These are phyloP conservation scores for Alternaria tenuissima DNA, from an alignment of 2,329 filamentous ascomycete genomes.

Conservation along the genomic window DNA sequence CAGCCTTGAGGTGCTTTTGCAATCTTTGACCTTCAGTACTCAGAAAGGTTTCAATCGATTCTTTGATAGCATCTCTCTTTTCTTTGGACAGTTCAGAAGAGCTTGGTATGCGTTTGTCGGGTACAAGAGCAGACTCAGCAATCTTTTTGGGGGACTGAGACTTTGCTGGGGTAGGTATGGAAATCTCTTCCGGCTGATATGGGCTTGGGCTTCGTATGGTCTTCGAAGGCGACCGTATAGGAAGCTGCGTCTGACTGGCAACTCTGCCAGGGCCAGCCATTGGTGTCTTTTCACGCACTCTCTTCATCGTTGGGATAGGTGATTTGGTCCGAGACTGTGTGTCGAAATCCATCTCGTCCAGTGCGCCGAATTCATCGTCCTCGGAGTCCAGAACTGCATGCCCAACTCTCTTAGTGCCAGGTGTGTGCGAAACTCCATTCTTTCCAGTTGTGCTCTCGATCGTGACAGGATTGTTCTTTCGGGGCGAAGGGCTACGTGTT, in stretches of 20 bases:
- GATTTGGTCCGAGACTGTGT: conserved; percentile 19
- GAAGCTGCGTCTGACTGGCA: conserved; percentile 23
- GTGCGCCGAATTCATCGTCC: conserved; percentile 41
- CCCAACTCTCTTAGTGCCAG: conserved; percentile 26
- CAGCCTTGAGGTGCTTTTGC: conserved; percentile 34
- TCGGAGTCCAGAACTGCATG: conserved; percentile 43
- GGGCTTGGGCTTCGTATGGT: conserved; percentile 24
- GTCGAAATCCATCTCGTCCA: conserved; percentile 40
- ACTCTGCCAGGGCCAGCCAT: conserved; percentile 19
- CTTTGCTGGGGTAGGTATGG: conserved; percentile 29
- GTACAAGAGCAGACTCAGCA: conserved; percentile 5
- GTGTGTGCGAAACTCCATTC: conserved; percentile 14
- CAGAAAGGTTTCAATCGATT: conserved; percentile 36
- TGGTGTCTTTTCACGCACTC: conserved; percentile 21
- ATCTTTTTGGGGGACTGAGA: conserved; percentile 32
- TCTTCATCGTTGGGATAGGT: conserved; percentile 16
- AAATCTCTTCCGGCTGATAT: conserved; percentile 23
- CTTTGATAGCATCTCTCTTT: conserved; percentile 27
- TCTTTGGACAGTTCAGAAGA: conserved; percentile 43
- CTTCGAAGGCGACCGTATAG: conserved; percentile 41
- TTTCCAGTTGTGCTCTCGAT: neutral
- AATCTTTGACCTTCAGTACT: conserved; percentile 33
- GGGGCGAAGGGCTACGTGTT: conserved; percentile 30
- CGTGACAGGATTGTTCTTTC: conserved; percentile 4
- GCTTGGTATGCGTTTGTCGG: conserved; percentile 14